Evolutionary conservation across 257 asterid species (phyloP), one percentile per base, ranked within the genome.

Genomic region (Solanum pimpinellifolium): DNA sequence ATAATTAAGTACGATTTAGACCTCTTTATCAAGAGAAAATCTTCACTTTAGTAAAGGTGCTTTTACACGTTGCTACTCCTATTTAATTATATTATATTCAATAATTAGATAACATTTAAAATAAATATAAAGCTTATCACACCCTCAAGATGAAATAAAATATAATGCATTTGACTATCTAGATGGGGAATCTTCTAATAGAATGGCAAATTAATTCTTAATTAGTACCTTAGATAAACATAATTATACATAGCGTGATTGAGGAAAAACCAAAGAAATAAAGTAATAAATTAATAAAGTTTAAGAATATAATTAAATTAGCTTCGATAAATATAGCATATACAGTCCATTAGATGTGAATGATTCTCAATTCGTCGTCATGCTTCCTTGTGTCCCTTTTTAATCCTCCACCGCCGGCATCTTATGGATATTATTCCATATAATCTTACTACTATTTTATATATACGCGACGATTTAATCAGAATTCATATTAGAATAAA

Each of bases 321-420:
- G 25, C 44, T 80, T 47, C 68, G 49, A 47, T 29, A 47, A 72
- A 29, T 90, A 90, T 90, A 82, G 44, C 65, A 86, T 91, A 92
- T 90, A 93, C 92, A 86, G 88, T 82, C 92, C 95, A 88, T 87
- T 92, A 89, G 91, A 86, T 21, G 83, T 60, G 35, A 83, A 46
- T 87, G 88, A 87, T 92, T 88, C 93, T 90, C 81, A 52, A 23
- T 16, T 86, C 85, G 94, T 93, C 93, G 47, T 89, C 89, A 78
- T 87, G 81, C 29, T 87, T 90, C 86, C 86, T 47, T 72, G 23
- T 74, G 44, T 18, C 69, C 29, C 85, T 10, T 47, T 18, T 80
- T 80, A 47, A 80, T 80, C 46, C 44, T 80, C 69, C 83, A 41
- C 81, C 69, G 85, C 25, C 85, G 69, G 85, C 85, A 49, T 29